Conservation (phyloP, 176 grass and related monocot genomes). For the Guadua angustifolia region DNA sequence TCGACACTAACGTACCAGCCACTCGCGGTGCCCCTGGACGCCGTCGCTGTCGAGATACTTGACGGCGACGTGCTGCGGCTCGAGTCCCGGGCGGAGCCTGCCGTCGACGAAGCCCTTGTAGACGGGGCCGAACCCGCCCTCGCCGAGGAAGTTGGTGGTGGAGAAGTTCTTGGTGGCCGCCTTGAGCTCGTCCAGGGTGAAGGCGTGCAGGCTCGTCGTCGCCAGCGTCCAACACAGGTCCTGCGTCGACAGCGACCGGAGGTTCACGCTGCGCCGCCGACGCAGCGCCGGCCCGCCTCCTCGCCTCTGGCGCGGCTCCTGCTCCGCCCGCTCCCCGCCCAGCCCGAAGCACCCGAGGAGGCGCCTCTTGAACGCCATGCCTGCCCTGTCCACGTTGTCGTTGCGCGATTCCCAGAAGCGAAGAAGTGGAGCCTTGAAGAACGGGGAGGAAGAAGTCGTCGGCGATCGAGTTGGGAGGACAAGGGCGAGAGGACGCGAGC, state of each 20-base stretch:
- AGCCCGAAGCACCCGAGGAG: slow-evolving; percentile 51
- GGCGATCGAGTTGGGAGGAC: slow-evolving; percentile 8
- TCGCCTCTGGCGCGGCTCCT: not conserved
- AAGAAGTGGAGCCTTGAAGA: not conserved
- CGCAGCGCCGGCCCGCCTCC: slow-evolving; percentile 34
- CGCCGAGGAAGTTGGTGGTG: slow-evolving; percentile 70
- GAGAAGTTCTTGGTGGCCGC: slow-evolving; percentile 74
- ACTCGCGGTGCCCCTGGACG: slow-evolving; percentile 80
- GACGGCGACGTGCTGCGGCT: slow-evolving; percentile 77
- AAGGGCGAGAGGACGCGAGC: not conserved
- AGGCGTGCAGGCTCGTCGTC: slow-evolving; percentile 73
- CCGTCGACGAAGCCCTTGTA: slow-evolving; percentile 81
- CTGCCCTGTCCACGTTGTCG: not conserved
- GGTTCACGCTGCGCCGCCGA: slow-evolving; percentile 51
- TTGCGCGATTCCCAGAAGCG: not conserved
- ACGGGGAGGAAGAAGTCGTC: not conserved
- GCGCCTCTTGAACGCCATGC: slow-evolving; percentile 46
- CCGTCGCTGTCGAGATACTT: slow-evolving; percentile 92
- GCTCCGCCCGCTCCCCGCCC: not conserved
- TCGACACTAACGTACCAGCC: slow-evolving; percentile 58
- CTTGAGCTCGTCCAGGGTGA: slow-evolving; percentile 84
- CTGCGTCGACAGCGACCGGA: slow-evolving; percentile 65
- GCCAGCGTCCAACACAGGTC: slow-evolving; percentile 77
- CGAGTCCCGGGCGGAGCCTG: slow-evolving; percentile 56
- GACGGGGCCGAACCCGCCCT: slow-evolving; percentile 90